Evolutionary conservation across 2,329 filamentous ascomycete genomes (phyloP).

Genomic region (Pestalotiopsis sp.): DNA sequence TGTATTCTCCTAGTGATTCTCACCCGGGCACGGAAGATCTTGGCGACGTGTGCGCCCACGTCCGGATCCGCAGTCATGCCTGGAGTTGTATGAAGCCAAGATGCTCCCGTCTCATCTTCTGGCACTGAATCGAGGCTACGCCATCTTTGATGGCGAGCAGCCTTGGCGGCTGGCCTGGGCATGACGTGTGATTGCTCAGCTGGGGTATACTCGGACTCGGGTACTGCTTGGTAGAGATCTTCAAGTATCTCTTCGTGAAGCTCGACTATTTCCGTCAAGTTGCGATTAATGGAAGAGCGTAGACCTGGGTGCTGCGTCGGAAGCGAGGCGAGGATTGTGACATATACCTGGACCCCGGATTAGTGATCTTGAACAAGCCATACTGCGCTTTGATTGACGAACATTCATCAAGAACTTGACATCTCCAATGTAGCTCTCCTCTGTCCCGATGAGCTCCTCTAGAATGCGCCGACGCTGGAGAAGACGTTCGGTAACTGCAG

Average conservation of each 20-base stretch:
- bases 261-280: conserved; percentile 77
- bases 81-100: conserved; percentile 48
- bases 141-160: conserved; percentile 46
- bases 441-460: conserved; percentile 83
- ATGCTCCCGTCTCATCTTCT: conserved; percentile 37
- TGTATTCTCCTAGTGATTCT: conserved; percentile 11
- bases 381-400: conserved; percentile 29
- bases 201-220: conserved; percentile 66
- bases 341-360: conserved; percentile 61
- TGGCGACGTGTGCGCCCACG: conserved; percentile 61
- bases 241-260: conserved; percentile 81
- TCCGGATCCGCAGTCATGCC: conserved; percentile 60
- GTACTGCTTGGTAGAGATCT: conserved; percentile 71
- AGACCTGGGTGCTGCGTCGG: conserved; percentile 65
- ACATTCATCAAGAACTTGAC: conserved; percentile 86
- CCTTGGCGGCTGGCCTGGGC: conserved; percentile 21
- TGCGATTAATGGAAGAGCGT: conserved; percentile 74
- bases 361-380: conserved; percentile 12
- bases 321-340: conserved; percentile 73
- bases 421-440: conserved; percentile 87
- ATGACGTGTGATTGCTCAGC: conserved; percentile 31
- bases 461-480: conserved; percentile 77
- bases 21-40: conserved; percentile 62
- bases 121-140: conserved; percentile 48
- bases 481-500: conserved; percentile 70